Conservation (phyloP, 106 monocot species). For the Cymbidium sinense region DNA sequence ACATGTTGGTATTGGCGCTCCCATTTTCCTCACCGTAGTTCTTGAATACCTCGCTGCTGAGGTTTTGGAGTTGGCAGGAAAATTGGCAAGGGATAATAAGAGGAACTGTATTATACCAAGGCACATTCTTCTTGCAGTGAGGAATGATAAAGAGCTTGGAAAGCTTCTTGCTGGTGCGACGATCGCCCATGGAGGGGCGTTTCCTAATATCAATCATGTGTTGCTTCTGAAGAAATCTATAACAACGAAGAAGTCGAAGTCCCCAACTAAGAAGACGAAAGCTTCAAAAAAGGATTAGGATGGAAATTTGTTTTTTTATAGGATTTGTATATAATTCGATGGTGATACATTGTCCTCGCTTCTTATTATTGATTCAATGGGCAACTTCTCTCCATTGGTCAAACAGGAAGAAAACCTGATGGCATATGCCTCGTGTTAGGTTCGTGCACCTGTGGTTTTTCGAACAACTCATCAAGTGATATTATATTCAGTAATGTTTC, state of each 20-base stretch:
- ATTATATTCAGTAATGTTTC: too few species aligned
- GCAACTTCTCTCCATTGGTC: too few species aligned
- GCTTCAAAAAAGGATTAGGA: background rate
- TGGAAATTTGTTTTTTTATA: background rate
- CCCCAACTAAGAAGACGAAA: background rate
- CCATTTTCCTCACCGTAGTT: slow-evolving; percentile 72
- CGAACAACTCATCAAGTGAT: too few species aligned
- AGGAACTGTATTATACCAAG: slow-evolving; percentile 10
- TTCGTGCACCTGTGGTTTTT: too few species aligned
- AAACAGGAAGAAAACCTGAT: too few species aligned
- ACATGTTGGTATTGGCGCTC: slow-evolving; percentile 59
- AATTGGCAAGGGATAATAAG: slow-evolving; percentile 16
- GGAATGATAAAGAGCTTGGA: slow-evolving; percentile 11
- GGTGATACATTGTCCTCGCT: too few species aligned
- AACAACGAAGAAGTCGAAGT: background rate
- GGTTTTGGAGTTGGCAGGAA: slow-evolving; percentile 22
- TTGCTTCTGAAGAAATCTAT: slow-evolving; percentile 4
- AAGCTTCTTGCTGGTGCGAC: slow-evolving; percentile 4
- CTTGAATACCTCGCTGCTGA: slow-evolving; percentile 79
- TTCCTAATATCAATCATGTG: slow-evolving; percentile 9
- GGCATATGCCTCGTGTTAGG: too few species aligned
- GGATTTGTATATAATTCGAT: background rate
- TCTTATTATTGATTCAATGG: too few species aligned
- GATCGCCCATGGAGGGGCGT: background rate
- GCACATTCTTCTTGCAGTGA: slow-evolving; percentile 9